Conservation (phyloP, 805 yeast species). For the Candida golubevii region DNA sequence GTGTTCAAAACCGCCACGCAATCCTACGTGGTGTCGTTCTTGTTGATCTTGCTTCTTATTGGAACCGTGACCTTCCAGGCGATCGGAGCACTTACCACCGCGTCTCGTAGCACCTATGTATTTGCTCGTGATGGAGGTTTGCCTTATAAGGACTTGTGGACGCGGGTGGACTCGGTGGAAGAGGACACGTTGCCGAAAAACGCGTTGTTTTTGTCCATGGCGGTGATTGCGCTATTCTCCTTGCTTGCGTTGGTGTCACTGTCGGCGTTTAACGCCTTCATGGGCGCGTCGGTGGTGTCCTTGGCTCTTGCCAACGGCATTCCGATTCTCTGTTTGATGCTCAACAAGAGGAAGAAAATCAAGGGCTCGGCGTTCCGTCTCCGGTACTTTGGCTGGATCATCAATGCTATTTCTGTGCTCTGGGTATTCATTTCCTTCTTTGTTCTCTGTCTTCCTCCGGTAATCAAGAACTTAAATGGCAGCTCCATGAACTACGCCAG, state of each 20-base stretch:
- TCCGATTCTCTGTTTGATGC: slow-evolving; percentile 61
- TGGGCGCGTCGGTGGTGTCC: slow-evolving; percentile 77
- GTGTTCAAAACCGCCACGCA: slow-evolving; percentile 69
- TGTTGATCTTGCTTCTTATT: slow-evolving; percentile 58
- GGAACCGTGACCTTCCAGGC: slow-evolving; percentile 75
- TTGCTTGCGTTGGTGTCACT: slow-evolving; percentile 62
- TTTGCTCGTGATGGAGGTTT: slow-evolving; percentile 81
- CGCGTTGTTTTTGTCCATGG: slow-evolving; percentile 62
- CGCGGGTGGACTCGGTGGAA: slow-evolving; percentile 54
- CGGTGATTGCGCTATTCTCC: slow-evolving; percentile 56
- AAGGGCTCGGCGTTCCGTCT: slow-evolving; percentile 67
- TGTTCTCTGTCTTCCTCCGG: slow-evolving; percentile 69
- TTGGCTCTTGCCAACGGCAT: slow-evolving; percentile 72
- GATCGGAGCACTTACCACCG: slow-evolving; percentile 74
- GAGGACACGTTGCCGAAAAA: slow-evolving; percentile 64
- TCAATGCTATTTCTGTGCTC: slow-evolving; percentile 53
- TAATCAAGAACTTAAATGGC: slow-evolving; percentile 40
- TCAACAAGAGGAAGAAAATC: slow-evolving; percentile 56
- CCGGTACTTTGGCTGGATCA: slow-evolving; percentile 57
- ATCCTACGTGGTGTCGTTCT: slow-evolving; percentile 63
- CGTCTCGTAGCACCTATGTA: slow-evolving; percentile 77
- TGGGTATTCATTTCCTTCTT: slow-evolving; percentile 60
- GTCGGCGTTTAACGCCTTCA: slow-evolving; percentile 77
- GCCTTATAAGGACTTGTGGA: slow-evolving; percentile 63
- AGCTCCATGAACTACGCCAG: slow-evolving; percentile 58